Conservation (phyloP, 257 asterid species). For the Anisodus acutangulus region DNA sequence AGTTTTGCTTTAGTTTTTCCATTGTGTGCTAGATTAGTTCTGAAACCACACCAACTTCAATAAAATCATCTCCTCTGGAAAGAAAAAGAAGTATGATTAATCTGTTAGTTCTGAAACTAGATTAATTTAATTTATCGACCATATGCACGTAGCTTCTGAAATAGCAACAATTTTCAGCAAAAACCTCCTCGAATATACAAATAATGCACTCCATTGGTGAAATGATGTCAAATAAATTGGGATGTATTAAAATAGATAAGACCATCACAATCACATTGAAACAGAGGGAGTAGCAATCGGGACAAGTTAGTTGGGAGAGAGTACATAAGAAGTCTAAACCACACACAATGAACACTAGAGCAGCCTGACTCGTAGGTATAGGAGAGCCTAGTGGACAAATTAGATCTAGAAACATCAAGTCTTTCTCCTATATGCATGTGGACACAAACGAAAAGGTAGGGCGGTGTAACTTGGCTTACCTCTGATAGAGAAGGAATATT, state of each 20-base stretch:
- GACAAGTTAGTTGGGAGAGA: slow-evolving; percentile 16
- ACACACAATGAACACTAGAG: neutral
- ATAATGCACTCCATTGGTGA: slow-evolving; percentile 12
- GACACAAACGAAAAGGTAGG: slow-evolving; percentile 19
- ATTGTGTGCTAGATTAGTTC: neutral
- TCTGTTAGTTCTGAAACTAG: neutral
- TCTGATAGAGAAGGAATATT: slow-evolving; percentile 76
- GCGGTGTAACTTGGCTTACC: slow-evolving; percentile 50
- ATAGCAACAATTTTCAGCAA: neutral
- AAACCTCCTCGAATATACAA: neutral
- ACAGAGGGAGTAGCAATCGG: neutral
- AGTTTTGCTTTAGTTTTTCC: neutral
- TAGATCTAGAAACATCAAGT: neutral
- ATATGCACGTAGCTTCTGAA: neutral
- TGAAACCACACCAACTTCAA: neutral
- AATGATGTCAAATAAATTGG: neutral
- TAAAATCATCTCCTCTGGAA: slow-evolving; percentile 7
- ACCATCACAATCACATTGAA: slow-evolving; percentile 18
- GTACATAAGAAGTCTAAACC: neutral
- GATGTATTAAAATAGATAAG: slow-evolving; percentile 1
- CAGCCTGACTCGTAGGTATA: neutral
- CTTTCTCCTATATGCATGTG: slow-evolving; percentile 26
- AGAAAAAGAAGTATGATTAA: neutral
- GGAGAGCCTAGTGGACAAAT: slow-evolving; percentile 17
- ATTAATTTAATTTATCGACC: neutral